Percentiles rank a stretch among this genome's conserved stretches.
Conservation (phyloP, 73 alveolate species). For the Paramecium tetraurelia region DNA sequence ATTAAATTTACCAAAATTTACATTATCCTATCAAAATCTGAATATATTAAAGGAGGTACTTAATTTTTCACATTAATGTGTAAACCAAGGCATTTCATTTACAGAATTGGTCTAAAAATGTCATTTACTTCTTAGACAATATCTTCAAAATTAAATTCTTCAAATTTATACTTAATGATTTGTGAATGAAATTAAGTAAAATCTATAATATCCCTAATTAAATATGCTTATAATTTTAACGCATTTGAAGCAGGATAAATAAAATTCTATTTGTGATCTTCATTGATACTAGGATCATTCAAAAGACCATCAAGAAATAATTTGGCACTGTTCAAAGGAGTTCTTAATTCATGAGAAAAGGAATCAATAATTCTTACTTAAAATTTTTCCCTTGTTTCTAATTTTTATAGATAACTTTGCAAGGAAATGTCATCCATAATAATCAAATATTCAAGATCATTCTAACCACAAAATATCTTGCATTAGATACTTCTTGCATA, state of each 20-base stretch:
- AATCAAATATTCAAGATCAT: not conserved
- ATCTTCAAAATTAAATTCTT: constrained; percentile 25
- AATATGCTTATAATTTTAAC: constrained; percentile 35
- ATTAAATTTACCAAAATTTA: constrained; percentile 29
- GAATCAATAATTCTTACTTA: constrained; percentile 46
- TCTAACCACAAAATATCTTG: not conserved
- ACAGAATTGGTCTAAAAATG: not conserved
- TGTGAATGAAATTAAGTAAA: constrained; percentile 47
- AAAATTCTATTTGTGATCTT: not conserved
- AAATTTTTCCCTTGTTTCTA: constrained; percentile 35
- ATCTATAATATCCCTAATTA: constrained; percentile 55
- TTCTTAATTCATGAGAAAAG: constrained; percentile 62
- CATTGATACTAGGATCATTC: not conserved
- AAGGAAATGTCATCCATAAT: constrained; percentile 26
- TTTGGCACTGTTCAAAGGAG: constrained; percentile 54
- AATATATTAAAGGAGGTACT: not conserved
- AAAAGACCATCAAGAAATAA: constrained; percentile 13
- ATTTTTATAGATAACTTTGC: not conserved
- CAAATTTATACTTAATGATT: constrained; percentile 23
- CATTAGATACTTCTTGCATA: not conserved
- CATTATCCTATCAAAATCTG: constrained; percentile 57
- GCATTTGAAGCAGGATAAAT: constrained; percentile 50
- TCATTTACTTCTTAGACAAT: constrained; percentile 37
- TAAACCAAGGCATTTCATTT: not conserved
- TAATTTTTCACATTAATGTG: not conserved